A percentile compares a stretch with the other conserved stretches of the same genome.
Evolutionary conservation across 2,329 filamentous ascomycete species (phyloP).

Genomic region (Periconia digitata): DNA sequence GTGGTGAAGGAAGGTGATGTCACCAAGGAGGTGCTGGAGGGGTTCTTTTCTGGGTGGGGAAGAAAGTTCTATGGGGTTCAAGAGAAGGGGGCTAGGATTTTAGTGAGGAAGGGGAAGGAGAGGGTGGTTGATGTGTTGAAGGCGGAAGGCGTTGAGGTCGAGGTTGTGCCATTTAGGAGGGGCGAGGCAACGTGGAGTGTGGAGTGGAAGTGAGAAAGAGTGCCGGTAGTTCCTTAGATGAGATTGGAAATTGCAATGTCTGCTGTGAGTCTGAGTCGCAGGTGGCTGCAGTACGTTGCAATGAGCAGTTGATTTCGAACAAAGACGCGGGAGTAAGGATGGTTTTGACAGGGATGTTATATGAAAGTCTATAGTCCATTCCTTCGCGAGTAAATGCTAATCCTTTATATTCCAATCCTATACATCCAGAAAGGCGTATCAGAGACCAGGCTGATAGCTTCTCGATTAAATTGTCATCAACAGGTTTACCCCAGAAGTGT

Average conservation of each 20-base stretch:
- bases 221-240: too few relatives aligned
- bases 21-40: conserved; percentile 56
- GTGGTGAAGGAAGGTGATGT: conserved; percentile 58
- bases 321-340: too few relatives aligned
- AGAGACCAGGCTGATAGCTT: neutral
- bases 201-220: conserved; percentile 32
- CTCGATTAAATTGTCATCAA: neutral
- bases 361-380: too few relatives aligned
- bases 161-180: conserved; percentile 67
- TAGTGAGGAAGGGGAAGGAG: conserved; percentile 58
- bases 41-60: conserved; percentile 61
- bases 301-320: too few relatives aligned
- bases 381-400: too few relatives aligned
- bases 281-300: too few relatives aligned
- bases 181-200: conserved; percentile 63
- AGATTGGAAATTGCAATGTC: too few relatives aligned
- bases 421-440: neutral
- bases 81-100: conserved; percentile 53
- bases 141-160: conserved; percentile 54
- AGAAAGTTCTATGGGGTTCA: conserved; percentile 60
- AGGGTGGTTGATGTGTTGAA: conserved; percentile 58
- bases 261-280: too few relatives aligned
- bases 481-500: neutral
- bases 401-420: neutral
- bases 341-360: too few relatives aligned